Percentiles rank a stretch among this genome's conserved stretches.
Conservation (phyloP, 2,329 filamentous ascomycete species). For the Celoporthe dispersa region DNA sequence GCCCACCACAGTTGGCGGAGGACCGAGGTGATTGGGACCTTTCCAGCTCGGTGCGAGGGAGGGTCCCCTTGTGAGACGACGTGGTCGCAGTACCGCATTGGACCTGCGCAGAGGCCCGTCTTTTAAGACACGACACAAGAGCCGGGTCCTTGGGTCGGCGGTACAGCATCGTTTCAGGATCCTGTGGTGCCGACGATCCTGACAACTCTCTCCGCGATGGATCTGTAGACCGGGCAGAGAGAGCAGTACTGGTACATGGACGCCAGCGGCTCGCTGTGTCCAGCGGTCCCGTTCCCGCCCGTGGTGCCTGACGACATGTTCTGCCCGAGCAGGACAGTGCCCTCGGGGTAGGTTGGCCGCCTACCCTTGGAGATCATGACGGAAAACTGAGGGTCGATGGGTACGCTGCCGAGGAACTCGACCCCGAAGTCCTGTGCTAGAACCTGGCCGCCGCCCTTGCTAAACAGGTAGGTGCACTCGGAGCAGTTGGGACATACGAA, state of each 20-base stretch:
- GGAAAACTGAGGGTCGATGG: constrained; percentile 92
- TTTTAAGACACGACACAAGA: constrained; percentile 3
- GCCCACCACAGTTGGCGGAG: neutral
- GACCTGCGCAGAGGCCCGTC: neutral
- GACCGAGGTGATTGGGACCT: neutral
- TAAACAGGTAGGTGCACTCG: constrained; percentile 93
- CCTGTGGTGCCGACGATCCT: constrained; percentile 29
- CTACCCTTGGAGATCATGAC: constrained; percentile 77
- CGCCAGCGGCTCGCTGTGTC: constrained; percentile 56
- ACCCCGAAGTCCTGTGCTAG: constrained; percentile 90
- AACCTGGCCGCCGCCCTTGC: constrained; percentile 82
- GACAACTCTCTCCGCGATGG: constrained; percentile 61
- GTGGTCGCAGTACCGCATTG: neutral
- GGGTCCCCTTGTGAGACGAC: neutral
- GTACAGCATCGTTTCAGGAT: neutral
- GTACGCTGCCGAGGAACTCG: constrained; percentile 82
- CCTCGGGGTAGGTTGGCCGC: constrained; percentile 69
- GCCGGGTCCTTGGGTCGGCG: neutral
- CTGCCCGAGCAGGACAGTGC: constrained; percentile 64
- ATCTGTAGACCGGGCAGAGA: constrained; percentile 69
- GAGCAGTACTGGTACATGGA: constrained; percentile 77
- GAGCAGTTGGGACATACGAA: constrained; percentile 81
- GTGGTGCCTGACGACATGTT: constrained; percentile 53
- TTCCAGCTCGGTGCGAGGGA: neutral
- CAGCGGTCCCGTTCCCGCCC: constrained; percentile 34